Evolutionary conservation across 2,329 filamentous ascomycete species (phyloP).

Genomic region (Colletotrichum sp.): DNA sequence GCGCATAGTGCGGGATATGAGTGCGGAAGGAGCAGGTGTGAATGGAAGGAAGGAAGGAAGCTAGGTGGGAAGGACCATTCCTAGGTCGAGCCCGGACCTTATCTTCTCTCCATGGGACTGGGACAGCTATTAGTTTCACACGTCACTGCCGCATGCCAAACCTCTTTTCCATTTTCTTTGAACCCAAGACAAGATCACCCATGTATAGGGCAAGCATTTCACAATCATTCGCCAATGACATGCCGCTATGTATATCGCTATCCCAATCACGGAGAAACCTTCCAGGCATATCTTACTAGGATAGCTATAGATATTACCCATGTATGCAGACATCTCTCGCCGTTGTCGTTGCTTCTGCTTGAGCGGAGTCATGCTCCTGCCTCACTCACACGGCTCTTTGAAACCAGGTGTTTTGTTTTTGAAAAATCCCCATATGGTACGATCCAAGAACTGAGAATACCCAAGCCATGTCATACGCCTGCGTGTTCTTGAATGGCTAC

Average conservation of each 20-base stretch:
- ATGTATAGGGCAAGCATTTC: background rate
- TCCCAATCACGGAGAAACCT: rapidly evolving
- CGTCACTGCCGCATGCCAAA: background rate
- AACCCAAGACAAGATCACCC: background rate
- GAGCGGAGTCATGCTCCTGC: rapidly evolving
- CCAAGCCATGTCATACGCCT: background rate
- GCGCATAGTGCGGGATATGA: background rate
- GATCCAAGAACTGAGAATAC: too few relatives aligned
- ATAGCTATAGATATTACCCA: background rate
- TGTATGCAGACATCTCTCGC: background rate
- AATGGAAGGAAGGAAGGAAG: background rate
- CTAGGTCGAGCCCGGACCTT: background rate
- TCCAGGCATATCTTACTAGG: rapidly evolving
- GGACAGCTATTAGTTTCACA: background rate
- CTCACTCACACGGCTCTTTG: background rate
- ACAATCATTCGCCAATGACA: too few relatives aligned
- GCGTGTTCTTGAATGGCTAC: background rate
- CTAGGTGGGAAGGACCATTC: background rate
- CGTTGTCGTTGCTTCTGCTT: background rate
- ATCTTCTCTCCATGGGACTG: rapidly evolving
- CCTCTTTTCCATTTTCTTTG: background rate
- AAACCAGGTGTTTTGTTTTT: background rate
- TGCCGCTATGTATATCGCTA: too few relatives aligned
- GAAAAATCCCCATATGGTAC: background rate
- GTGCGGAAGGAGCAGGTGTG: background rate